Evolutionary conservation across 2,329 filamentous ascomycete species (phyloP), one percentile per base, ranked within the genome.

Genomic region (Aspergillus caelatus): DNA sequence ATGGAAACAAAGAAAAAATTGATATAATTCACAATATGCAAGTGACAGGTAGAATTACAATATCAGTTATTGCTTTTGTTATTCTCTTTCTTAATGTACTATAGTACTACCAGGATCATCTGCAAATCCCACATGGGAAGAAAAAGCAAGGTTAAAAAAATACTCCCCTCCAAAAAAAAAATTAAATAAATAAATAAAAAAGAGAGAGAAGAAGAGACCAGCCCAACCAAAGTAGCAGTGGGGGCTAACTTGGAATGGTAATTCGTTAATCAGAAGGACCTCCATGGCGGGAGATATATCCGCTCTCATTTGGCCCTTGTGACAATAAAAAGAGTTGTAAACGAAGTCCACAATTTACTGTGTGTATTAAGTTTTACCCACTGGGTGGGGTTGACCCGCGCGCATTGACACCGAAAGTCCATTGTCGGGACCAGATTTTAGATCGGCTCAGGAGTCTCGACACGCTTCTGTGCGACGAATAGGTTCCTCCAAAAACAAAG

Each of bases 351-450:
- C 52, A 54, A 54, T 54, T 36, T 54, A 36, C 30, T 54, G 16
- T 36, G 32, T 54, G 30, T 54, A 54, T 54, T 54, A 54, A 36
- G 52, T 54, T 54, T 54, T 54, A 54, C 32, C 50, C 52, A 54
- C 52, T 14, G 30, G n/a, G 52, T 54, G 52, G 52, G 21, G 52
- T 34, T 36, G 52, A 39, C 52, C 52, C 52, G 52, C 52, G 16
- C 32, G 52, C 52, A 55, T 55, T 55, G 52, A 55, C 52, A 55
- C 52, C 52, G 12, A 36, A 39, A 39, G 32, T 21, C 39, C 52
- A 55, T 55, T 55, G 34, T 55, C 32, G 32, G 52, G 52, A 55
- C 39, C 10, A 55, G 34, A 39, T 36, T 53, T 55, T 34, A 55
- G 52, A 55, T 55, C 34, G 34, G 30, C 12, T 55, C 32, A 55